Base-by-base conservation (phyloP, 139 green algal genomes). In the Micractinium conductrix region DNA sequence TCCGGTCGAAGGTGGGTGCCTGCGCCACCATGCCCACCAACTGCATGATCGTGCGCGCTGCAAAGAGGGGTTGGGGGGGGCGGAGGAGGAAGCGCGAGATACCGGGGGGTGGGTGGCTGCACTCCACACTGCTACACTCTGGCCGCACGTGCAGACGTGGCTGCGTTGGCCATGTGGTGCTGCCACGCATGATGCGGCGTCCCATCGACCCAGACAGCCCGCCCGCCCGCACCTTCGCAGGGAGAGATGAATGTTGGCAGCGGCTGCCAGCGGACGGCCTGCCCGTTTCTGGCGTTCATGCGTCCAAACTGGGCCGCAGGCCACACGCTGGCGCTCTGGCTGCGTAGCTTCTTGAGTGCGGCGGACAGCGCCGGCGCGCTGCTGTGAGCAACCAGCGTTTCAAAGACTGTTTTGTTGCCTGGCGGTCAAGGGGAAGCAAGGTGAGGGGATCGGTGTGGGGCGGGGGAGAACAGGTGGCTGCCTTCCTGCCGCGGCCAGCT, bases 291-390 rank as follows among this genome's bases (percentile, higher is more conserved):
- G 8, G 50, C n/a, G 28, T 63, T n/a, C 76, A 82, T 71, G 12
- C 72, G 58, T 14, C 76, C 76, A 82, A 82, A 82, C 76, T 82
- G 76, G 37, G 33, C 6, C 37, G 37, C 38, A 30, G 21, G 74
- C 74, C 74, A 80, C 45, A 80, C 45, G 30, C 33, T 67, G 74
- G n/a, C 74, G 22, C 48, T 45, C 74, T 55, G 45, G 9, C 37
- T 40, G 33, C 74, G 44, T n/a, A 80, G 67, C 1, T n/a, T 80
- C 26, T 80, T 68, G 5, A 80, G 48, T 1, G 74, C 74, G 8
- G 60, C 19, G 16, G 74, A 45, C 35, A 80, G 74, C 10, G 74
- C 74, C 17, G 53, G 48, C 0, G 74, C 28, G 45, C 17, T 44
- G 30, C 43, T 45, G 19, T 65, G 35, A 0, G 17, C 33, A 48